Evolutionary conservation across 352 stramenopile species (phyloP), one percentile per base, ranked within the genome.

Genomic region (Achlya hypogyna): DNA sequence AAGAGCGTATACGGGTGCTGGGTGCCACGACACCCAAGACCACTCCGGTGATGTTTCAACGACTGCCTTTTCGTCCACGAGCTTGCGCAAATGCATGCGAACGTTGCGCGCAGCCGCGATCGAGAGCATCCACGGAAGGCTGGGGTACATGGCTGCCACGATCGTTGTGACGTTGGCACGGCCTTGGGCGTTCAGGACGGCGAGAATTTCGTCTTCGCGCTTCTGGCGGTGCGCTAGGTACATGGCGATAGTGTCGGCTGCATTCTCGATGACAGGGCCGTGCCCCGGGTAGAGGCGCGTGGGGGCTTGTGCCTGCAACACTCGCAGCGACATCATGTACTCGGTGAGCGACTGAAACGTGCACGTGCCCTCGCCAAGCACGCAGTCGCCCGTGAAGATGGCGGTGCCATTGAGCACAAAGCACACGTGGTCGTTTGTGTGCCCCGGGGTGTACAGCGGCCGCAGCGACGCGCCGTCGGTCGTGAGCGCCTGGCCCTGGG

Each of bases 371-470:
- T 79, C 77, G 22, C 88, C 88, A 43, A 96, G 69, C 5, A 96
- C 63, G 53, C 86, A 94, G 69, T 96, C 88, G 53, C 86, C 88
- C 0, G 84, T 91, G 65, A 96, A 94, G 9, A 96, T 65, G 8
- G 71, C 4, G 23, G 32, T 62, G 27, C 74, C 63, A 32, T 87
- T 69, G 27, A 95, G 60, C 10, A 91, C 27, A 31, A 96, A 94
- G 65, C 82, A 88, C 49, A 91, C 77, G 70, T 96, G 86, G 67
- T 96, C 88, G 58, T 81, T 79, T 63, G 82, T 91, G 66, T 96
- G 88, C 25, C 87, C 88, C 6, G 88, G 87, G 49, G 87, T 93
- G 71, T 87, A 86, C 53, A 95, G 67, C 0, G 75, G 78, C 6
- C 65, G 78, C 8, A 96, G 59, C 9, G 78, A 56, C 0, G 69